A percentile compares a stretch with the other conserved stretches of the same genome.
Conservation (phyloP, 2,329 filamentous ascomycete species). For the Calonectria hongkongensis region DNA sequence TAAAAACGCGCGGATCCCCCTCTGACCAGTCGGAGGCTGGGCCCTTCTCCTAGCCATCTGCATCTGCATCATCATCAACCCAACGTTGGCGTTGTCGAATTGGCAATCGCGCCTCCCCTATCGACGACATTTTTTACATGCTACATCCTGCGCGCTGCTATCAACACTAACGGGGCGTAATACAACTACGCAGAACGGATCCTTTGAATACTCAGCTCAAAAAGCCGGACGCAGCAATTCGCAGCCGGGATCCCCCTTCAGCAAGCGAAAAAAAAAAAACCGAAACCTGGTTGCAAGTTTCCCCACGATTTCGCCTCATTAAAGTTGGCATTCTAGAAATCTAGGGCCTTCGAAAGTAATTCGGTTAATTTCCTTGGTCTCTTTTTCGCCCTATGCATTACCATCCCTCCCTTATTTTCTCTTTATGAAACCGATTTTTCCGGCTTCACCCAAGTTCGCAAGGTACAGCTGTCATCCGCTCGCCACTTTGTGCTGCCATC, state of each 20-base stretch:
- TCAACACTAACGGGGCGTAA: conserved; percentile 8
- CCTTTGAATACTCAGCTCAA: conserved; percentile 20
- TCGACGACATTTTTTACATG: not conserved
- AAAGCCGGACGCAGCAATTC: conserved; percentile 29
- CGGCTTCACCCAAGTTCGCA: conserved; percentile 11
- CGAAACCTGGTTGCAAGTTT: conserved; percentile 8
- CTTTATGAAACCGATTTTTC: conserved; percentile 1
- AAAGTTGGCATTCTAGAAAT: conserved; percentile 1
- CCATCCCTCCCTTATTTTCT: not conserved
- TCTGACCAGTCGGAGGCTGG: conserved; percentile 4
- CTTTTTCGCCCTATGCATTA: not conserved
- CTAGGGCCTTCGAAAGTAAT: not conserved
- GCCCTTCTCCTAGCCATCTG: conserved; percentile 22
- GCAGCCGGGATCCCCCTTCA: conserved; percentile 30
- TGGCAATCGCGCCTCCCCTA: conserved; percentile 5
- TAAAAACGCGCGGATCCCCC: conserved; percentile 35
- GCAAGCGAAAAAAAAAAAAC: not conserved
- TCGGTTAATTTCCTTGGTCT: conserved; percentile 2
- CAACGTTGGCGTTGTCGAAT: conserved; percentile 2
- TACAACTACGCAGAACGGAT: conserved; percentile 3
- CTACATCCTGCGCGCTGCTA: conserved; percentile 4
- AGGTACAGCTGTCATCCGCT: conserved; percentile 16
- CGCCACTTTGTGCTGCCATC: conserved; percentile 14
- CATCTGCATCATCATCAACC: conserved; percentile 9
- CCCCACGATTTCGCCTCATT: conserved; percentile 13